Evolutionary conservation across 179 eudicot genomes (phyloP), one percentile per base, ranked within the genome.

Genomic region (Heliamphora pulchella): DNA sequence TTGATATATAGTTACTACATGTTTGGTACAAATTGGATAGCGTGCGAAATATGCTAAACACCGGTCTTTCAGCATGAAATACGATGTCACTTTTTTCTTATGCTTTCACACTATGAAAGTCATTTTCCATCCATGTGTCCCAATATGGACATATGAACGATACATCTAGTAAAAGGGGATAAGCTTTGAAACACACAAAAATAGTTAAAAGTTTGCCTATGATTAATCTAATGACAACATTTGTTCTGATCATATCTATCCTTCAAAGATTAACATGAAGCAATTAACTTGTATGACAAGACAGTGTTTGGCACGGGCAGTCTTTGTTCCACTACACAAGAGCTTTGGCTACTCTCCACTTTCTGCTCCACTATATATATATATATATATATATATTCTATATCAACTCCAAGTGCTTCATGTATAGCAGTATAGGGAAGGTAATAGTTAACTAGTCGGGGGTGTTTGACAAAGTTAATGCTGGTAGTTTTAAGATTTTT

Each of bases 221-320:
- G 17, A 8, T 7, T 9, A 4, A 62, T 44, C 17, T 10, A 7
- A 31, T 14, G 3, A 6, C 22, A 15, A 4, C 41, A 9, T 3
- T 41, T 43, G 5, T 58, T 55, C 44, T 59, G 14, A 22, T 13
- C 11, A 8, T 11, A 13, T 14, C 13, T 61, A 14, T 5, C n/a
- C 18, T 10, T 46, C 3, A 0, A 75, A 14, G 79, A 22, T 47
- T 15, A 41, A 58, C 53, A 41, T 43, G 78, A 75, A 75, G 67
- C 67, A n/a, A n/a, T n/a, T n/a, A 58, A 75, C 67, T 75, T 75
- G 51, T 53, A 75, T 75, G 78, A 75, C 54, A 75, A 57, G 78
- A 75, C 67, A 59, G 41, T 8, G 58, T 58, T 2, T 20, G 43
- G 39, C 57, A 6, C 8, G 20, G 18, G 15, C 43, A 13, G 22